Evolutionary conservation across 1,284 basidiomycete genomes (phyloP), one percentile per base, ranked within the genome.

Genomic region (Tylopilus sp.): DNA sequence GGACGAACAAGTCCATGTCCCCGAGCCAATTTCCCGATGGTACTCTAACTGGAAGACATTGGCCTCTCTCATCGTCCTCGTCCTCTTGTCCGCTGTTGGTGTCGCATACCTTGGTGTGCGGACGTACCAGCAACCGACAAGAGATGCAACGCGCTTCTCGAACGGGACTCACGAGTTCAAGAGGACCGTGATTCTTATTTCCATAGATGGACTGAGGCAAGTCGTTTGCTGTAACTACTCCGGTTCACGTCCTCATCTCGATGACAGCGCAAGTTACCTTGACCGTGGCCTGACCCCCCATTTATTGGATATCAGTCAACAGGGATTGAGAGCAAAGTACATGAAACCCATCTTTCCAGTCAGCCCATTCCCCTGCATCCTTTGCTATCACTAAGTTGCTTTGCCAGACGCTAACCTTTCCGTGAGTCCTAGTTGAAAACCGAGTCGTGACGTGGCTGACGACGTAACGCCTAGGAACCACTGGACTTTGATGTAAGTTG

Each of bases 331-430:
- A 42, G 94, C 94, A 3, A 92, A 94, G 77, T 91, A 86, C 23
- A 90, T 98, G 89, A 85, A 87, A 67, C 93, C 95, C 29, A 81
- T 95, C 25, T 97, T 96, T 74, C 96, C 96, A 4, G 92, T 93
- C 72, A 72, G 90, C 82, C 6, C 4, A 33, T 55, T 58, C 27
- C 33, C 23, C 57, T 41, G 9, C 63, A 21, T 55, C 53, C 67
- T 31, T 6, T 35, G 4, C 55, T n/a, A 27, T 45, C 6, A 25
- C 58, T 77, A 3, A 75, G 12, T 12, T 41, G 10, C 31, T 52
- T 41, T 57, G 23, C 39, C 73, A 93, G 92, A 93, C 93, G 0
- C 80, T 96, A 70, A 97, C 96, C 0, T 98, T 98, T 75, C 96
- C 93, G 87, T 93, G 76, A 84, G 90, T 83, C 50, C 33, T 35